A percentile compares a stretch with the other conserved stretches of the same genome.
phyloP scores from a whole-genome alignment of 2,329 filamentous ascomycete genomes.

The Bipolaris cookei region DNA sequence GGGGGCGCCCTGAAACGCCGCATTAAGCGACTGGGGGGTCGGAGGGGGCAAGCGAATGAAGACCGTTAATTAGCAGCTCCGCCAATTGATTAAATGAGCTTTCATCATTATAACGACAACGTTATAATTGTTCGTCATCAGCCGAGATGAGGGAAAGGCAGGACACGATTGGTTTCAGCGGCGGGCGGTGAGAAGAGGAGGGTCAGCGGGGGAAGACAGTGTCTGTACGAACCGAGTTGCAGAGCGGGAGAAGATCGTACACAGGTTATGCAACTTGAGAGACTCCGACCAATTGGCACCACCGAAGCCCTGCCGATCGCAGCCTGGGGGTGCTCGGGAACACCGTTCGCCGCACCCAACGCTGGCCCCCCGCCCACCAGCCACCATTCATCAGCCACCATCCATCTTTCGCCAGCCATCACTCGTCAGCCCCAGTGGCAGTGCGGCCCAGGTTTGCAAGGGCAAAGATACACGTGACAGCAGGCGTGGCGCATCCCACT shows the following conservation, averaged over 20 bases:
- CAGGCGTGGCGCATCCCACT: slow-evolving; percentile 4
- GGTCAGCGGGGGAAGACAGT: slow-evolving; percentile 27
- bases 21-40: slow-evolving; percentile 10
- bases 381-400: too few relatives aligned
- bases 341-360: slow-evolving; percentile 7
- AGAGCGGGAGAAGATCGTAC: slow-evolving; percentile 31
- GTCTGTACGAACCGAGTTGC: slow-evolving; percentile 32
- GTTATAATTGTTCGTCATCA: not conserved
- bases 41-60: slow-evolving; percentile 4
- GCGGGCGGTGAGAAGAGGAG: slow-evolving; percentile 24
- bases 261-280: slow-evolving; percentile 11
- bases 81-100: slow-evolving; percentile 19
- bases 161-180: slow-evolving; percentile 35
- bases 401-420: too few relatives aligned
- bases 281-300: slow-evolving; percentile 10
- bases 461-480: not conserved
- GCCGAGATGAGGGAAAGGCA: slow-evolving; percentile 6
- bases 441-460: not conserved
- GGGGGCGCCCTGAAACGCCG: slow-evolving; percentile 19
- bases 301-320: slow-evolving; percentile 2
- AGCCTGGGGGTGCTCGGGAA: slow-evolving; percentile 5
- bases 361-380: not conserved
- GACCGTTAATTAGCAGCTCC: slow-evolving; percentile 9
- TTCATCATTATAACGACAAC: not conserved
- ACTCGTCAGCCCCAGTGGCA: not conserved